Conservation (phyloP, 2,329 filamentous ascomycete species). For the Pestalotiopsis sp. region DNA sequence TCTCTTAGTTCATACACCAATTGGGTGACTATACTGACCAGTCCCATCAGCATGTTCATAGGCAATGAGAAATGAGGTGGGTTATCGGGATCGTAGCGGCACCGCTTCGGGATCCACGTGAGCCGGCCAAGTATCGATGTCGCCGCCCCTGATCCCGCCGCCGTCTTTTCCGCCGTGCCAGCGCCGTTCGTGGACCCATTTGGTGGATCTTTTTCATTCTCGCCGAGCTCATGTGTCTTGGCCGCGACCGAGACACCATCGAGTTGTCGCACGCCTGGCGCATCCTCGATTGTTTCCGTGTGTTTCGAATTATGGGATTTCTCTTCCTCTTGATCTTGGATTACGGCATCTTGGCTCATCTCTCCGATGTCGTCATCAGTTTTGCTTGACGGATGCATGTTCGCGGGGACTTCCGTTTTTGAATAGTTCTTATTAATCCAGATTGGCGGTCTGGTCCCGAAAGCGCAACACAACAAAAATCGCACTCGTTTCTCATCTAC, state of each 20-base stretch:
- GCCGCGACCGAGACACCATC: neutral
- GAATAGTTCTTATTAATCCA: neutral
- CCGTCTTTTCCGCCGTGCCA: neutral
- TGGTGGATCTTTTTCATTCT: neutral
- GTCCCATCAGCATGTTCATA: slow-evolving; percentile 71
- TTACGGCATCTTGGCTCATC: neutral
- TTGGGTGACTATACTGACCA: slow-evolving; percentile 42
- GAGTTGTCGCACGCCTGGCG: neutral
- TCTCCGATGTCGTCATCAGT: slow-evolving; percentile 4
- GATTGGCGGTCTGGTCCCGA: neutral
- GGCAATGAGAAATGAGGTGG: slow-evolving; percentile 69
- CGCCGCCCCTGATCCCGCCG: neutral
- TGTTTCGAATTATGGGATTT: neutral
- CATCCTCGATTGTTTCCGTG: neutral
- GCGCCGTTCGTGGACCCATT: neutral
- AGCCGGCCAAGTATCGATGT: slow-evolving; percentile 31
- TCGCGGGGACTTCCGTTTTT: neutral
- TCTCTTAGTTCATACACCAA: neutral
- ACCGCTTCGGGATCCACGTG: slow-evolving; percentile 64
- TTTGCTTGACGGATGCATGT: neutral
- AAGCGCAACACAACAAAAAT: neutral
- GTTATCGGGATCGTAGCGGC: slow-evolving; percentile 66
- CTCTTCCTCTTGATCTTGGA: neutral
- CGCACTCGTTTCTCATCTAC: neutral
- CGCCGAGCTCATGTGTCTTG: neutral